phyloP scores from a whole-genome alignment of 495 filamentous ascomycete genomes.

The Aspergillus cristatus region DNA sequence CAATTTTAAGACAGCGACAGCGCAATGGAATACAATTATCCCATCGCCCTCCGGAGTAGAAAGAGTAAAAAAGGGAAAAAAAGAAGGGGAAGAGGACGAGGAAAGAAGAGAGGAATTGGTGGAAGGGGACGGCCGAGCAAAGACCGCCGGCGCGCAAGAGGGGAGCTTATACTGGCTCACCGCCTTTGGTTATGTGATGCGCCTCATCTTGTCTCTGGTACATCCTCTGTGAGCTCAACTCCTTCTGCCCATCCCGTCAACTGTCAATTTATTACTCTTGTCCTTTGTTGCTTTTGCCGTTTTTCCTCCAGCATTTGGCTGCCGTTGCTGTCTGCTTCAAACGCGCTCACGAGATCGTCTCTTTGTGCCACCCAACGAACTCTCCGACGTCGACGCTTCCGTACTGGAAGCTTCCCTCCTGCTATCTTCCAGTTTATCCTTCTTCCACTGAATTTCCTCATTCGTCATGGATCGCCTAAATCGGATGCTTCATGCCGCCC shows the following conservation, averaged over 20 bases:
- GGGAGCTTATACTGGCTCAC: constrained; percentile 2
- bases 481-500: constrained; percentile 69
- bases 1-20: too few relatives aligned
- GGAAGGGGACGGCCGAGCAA: constrained; percentile 13
- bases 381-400: constrained; percentile 25
- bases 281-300: too few relatives aligned
- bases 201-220: constrained; percentile 2
- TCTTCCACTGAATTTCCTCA: constrained; percentile 10
- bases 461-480: constrained; percentile 74
- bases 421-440: constrained; percentile 11
- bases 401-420: constrained; percentile 26
- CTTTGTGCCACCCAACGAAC: background rate
- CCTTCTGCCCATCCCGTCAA: constrained; percentile 2
- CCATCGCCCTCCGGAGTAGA: too few relatives aligned
- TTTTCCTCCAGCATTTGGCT: too few relatives aligned
- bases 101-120: constrained; percentile 2
- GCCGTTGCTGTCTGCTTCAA: too few relatives aligned
- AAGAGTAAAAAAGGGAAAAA: too few relatives aligned
- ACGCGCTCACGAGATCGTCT: too few relatives aligned
- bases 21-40: too few relatives aligned
- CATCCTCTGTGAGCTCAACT: constrained; percentile 7
- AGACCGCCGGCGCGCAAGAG: background rate
- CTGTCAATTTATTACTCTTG: too few relatives aligned
- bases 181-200: too few relatives aligned
- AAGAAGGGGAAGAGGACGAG: constrained; percentile 1